Evolutionary conservation across 352 stramenopile genomes (phyloP).

Genomic region (Globisporangium uncinulatum): DNA sequence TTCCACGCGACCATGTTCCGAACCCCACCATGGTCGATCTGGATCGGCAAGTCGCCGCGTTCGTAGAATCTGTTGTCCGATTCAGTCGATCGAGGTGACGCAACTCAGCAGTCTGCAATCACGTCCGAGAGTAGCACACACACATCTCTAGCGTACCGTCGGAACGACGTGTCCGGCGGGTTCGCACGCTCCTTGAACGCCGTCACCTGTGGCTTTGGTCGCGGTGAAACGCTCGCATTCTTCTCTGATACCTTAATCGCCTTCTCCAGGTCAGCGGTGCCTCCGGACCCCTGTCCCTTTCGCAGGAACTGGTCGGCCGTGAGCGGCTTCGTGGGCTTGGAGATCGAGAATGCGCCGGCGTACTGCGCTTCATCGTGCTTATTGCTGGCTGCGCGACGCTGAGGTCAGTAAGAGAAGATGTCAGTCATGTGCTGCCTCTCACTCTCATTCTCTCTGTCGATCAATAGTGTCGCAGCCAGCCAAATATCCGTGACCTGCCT

Average conservation of each 20-base stretch:
- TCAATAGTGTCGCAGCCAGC: too few species aligned
- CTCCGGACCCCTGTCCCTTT: conserved; percentile 85
- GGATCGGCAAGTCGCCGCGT: conserved; percentile 93
- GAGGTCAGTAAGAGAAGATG: not conserved
- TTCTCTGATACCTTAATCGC: conserved; percentile 35
- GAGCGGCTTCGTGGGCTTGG: conserved; percentile 78
- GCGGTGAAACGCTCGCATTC: conserved; percentile 35
- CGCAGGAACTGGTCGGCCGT: conserved; percentile 90
- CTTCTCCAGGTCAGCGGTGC: conserved; percentile 69
- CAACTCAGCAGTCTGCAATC: not conserved
- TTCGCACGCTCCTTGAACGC: conserved; percentile 93
- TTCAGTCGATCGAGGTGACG: not conserved
- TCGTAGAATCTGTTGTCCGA: conserved; percentile 78
- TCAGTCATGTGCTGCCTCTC: not conserved
- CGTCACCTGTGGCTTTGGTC: conserved; percentile 43
- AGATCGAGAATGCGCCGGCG: conserved; percentile 88
- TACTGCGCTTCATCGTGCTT: conserved; percentile 55
- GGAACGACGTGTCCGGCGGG: conserved; percentile 87
- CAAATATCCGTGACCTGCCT: not conserved
- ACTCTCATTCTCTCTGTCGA: not conserved
- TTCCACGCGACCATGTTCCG: conserved; percentile 97
- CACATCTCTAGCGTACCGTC: conserved; percentile 23
- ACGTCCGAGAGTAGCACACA: not conserved
- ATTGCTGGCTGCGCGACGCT: conserved; percentile 73
- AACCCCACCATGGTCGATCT: conserved; percentile 95